Base-by-base conservation (phyloP, 805 yeast genomes). In the Candida silvicultrix region DNA sequence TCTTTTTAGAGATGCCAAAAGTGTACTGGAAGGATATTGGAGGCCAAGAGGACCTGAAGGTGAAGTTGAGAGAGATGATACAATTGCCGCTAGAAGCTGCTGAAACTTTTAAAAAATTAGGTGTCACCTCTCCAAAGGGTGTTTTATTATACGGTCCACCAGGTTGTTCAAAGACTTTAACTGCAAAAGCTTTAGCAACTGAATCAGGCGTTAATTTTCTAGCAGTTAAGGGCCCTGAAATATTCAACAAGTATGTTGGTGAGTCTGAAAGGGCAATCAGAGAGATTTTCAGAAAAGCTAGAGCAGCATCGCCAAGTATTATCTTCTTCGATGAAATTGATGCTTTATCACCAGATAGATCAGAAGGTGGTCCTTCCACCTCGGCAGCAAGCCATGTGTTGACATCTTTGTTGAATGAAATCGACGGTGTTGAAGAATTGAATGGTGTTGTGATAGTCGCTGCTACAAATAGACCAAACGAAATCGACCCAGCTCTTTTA, bases 241-340 rank as follows among this genome's bases (percentile, higher is more conserved):
- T 92, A 31, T 85, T 92, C 60, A 92, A 89, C 66, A 92, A 94
- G 64, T 92, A 86, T 58, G 97, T 94, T 35, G 99, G 99, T 51
- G 99, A 92, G 62, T 82, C 92, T 18, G 99, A 92, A 66, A 73
- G 89, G 32, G 87, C 97, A 2, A 85, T 92, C n/a, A 72, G 99
- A 53, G 97, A 90, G 62, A 83, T 92, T 4, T 92, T 92, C 66
- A 76, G 95, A 28, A 85, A 92, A 56, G 99, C 99, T 0, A 71
- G 97, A 47, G 95, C 96, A 6, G 96, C 97, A 2, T 76, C 96
- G 1, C 99, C 99, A 10, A 85, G 95, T 50, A 89, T 92, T 49
- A 85, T 92, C 7, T 92, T 92, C 61, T 90, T 92, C 60, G 99
- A 92, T 70, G 99, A 94, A 65, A 89, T 94, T 43, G 99, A 94